A percentile compares a stretch with the other conserved stretches of the same genome.
Conservation (phyloP, 1,139 yeast genomes). For the Scheffersomyces illinoinensis region DNA sequence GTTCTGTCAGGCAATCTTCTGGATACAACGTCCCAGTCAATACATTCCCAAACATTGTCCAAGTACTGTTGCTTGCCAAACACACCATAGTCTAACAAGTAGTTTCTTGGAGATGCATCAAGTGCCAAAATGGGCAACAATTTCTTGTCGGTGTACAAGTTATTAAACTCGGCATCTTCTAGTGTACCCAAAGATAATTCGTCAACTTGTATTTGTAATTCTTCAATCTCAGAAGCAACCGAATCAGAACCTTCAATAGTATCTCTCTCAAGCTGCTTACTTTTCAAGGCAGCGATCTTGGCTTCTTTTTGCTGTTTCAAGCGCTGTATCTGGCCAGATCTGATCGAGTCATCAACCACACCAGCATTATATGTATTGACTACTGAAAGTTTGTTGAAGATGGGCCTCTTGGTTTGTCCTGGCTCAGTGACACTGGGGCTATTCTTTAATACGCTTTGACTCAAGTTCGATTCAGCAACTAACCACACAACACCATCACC, state of each 20-base stretch:
- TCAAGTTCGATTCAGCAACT: constrained; percentile 54
- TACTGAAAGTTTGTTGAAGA: constrained; percentile 53
- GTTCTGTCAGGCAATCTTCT: constrained; percentile 57
- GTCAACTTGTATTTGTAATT: constrained; percentile 15
- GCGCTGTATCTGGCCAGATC: constrained; percentile 51
- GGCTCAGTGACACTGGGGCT: constrained; percentile 16
- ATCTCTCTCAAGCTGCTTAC: constrained; percentile 18
- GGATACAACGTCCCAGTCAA: constrained; percentile 68
- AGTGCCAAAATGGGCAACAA: constrained; percentile 67
- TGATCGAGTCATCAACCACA: constrained; percentile 55
- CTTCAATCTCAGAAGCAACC: constrained; percentile 8
- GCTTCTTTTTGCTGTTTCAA: constrained; percentile 37
- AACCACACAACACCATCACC: constrained; percentile 81
- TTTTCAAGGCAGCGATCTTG: constrained; percentile 27
- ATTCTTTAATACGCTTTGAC: constrained; percentile 26
- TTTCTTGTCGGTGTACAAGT: constrained; percentile 38
- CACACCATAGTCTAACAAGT: constrained; percentile 72
- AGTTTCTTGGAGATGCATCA: constrained; percentile 70
- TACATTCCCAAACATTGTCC: constrained; percentile 69
- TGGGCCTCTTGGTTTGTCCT: constrained; percentile 26
- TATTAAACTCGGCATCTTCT: constrained; percentile 45
- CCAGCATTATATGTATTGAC: constrained; percentile 80
- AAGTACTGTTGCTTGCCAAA: constrained; percentile 68
- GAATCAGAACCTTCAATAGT: constrained; percentile 11
- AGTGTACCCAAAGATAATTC: constrained; percentile 35